These are phyloP conservation scores for Glycine latifolia DNA, from an alignment of 306 rosid species.

Conservation along the genomic window DNA sequence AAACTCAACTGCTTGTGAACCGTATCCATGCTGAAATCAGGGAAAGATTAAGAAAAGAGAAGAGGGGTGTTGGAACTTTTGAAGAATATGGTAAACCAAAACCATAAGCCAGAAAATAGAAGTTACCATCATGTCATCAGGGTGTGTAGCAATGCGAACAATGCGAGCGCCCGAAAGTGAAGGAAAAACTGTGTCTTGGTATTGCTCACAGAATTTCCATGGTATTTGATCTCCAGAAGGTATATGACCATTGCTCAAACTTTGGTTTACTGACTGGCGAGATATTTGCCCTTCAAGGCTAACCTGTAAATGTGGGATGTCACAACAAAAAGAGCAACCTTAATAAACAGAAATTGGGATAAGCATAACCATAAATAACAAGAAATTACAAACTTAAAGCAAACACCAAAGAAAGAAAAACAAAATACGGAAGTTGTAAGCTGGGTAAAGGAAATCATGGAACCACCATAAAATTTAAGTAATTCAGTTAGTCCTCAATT, in stretches of 20 bases:
- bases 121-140: neutral
- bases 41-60: too few relatives aligned
- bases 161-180: neutral
- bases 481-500: neutral
- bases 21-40: neutral
- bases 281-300: slow-evolving; percentile 91
- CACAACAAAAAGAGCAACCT: neutral
- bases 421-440: too few relatives aligned
- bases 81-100: neutral
- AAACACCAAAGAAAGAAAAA: too few relatives aligned
- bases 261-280: slow-evolving; percentile 71
- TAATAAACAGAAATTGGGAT: too few relatives aligned
- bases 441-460: too few relatives aligned
- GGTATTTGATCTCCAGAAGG: neutral
- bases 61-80: too few relatives aligned
- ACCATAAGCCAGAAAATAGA: neutral
- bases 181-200: neutral
- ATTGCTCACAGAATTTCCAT: neutral
- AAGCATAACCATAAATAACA: too few relatives aligned
- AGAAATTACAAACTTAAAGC: too few relatives aligned
- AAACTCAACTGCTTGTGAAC: neutral
- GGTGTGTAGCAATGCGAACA: neutral
- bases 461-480: neutral
- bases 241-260: slow-evolving; percentile 66
- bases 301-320: slow-evolving; percentile 55